These are phyloP conservation scores for Drechmeria coniospora DNA, from an alignment of 2,329 filamentous ascomycete genomes.

Conservation along the genomic window DNA sequence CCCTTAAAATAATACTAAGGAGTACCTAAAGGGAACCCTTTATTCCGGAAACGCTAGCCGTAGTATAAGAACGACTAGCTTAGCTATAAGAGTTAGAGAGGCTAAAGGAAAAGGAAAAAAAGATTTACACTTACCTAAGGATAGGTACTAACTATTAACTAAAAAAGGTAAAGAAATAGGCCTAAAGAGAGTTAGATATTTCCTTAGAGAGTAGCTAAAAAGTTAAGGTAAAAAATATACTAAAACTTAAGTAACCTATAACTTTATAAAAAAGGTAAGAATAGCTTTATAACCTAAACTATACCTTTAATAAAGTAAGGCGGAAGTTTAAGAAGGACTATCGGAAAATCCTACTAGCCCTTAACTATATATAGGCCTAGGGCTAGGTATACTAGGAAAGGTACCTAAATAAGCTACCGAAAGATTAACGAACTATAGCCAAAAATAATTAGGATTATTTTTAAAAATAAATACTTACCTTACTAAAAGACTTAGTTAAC, in stretches of 20 bases:
- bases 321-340: not conserved
- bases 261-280: too few relatives aligned
- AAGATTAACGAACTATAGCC: not conserved
- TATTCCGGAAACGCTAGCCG: not conserved
- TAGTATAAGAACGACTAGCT: not conserved
- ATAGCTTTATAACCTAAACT: too few relatives aligned
- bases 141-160: not conserved
- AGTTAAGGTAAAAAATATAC: not conserved
- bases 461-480: not conserved
- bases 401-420: not conserved
- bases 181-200: not conserved
- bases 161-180: too few relatives aligned
- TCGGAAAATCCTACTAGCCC: not conserved
- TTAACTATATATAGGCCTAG: conserved; percentile 1
- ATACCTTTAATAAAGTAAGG: not conserved
- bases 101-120: not conserved
- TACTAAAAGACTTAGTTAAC: not conserved
- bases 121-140: too few relatives aligned
- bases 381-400: not conserved
- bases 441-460: not conserved
- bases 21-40: not conserved
- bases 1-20: not conserved
- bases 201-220: not conserved
- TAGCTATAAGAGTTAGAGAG: not conserved
- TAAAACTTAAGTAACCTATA: not conserved